These are phyloP conservation scores for Lactarius sp. DNA, from an alignment of 768 basidiomycete species.

Conservation along the genomic window DNA sequence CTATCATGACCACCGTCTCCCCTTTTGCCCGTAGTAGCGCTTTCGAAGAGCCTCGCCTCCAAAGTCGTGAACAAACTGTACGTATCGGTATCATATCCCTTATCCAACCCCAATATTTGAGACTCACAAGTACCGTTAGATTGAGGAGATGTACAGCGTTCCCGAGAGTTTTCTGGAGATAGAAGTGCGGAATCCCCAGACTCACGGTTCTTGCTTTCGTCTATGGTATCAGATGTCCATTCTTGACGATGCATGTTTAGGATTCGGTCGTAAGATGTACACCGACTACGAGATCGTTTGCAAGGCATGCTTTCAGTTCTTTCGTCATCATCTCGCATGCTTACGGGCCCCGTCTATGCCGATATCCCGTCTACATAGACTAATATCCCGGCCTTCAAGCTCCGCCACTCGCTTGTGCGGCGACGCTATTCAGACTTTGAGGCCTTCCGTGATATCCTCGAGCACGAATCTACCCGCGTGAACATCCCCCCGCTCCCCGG, in stretches of 20 bases:
- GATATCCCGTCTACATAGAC: slow-evolving; percentile 48
- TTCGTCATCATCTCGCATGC: not conserved
- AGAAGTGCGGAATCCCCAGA: slow-evolving; percentile 94
- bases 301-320: slow-evolving; percentile 53
- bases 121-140: slow-evolving; percentile 42
- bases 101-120: not conserved
- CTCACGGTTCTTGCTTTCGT: slow-evolving; percentile 62
- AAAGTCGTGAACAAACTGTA: slow-evolving; percentile 39
- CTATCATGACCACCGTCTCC: slow-evolving; percentile 38
- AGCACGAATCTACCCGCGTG: slow-evolving; percentile 93
- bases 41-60: slow-evolving; percentile 37
- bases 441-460: slow-evolving; percentile 95
- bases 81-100: slow-evolving; percentile 13
- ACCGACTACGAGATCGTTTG: slow-evolving; percentile 99
- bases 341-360: not conserved
- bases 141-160: slow-evolving; percentile 98
- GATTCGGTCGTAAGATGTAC: slow-evolving; percentile 97
- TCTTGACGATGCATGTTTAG: slow-evolving; percentile 36
- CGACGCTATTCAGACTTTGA: slow-evolving; percentile 65
- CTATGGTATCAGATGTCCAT: not conserved
- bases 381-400: slow-evolving; percentile 98
- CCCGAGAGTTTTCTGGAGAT: slow-evolving; percentile 98
- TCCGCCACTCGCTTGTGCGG: slow-evolving; percentile 63
- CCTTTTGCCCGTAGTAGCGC: slow-evolving; percentile 40
- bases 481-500: slow-evolving; percentile 97